phyloP scores from a whole-genome alignment of 2,329 filamentous ascomycete species.

The Exophiala alcalophila region DNA sequence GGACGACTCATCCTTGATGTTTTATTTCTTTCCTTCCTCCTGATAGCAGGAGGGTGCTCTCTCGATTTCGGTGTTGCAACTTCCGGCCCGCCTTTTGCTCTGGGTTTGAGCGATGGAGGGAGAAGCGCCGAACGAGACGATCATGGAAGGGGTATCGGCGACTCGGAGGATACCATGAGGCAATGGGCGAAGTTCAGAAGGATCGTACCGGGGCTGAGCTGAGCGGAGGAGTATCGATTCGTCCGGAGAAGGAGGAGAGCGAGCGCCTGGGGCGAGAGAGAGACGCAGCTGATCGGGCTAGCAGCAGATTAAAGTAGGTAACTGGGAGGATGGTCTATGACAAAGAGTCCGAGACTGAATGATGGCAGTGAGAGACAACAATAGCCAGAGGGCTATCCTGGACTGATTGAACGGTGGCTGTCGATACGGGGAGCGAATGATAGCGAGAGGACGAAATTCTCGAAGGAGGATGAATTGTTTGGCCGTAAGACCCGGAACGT shows the following conservation, averaged over 20 bases:
- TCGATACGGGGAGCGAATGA: slow-evolving; percentile 16
- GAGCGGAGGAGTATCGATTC: no score
- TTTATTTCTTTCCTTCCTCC: no score
- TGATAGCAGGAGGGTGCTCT: no score
- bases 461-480: slow-evolving; percentile 1
- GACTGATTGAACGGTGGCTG: no score
- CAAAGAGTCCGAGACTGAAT: background rate
- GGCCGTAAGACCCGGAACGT: no score
- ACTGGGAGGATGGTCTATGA: slow-evolving; percentile 1
- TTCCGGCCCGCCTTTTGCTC: background rate
- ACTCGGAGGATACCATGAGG: slow-evolving; percentile 1
- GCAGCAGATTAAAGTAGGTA: slow-evolving; percentile 6
- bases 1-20: slow-evolving; percentile 41
- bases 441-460: no score
- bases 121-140: slow-evolving; percentile 4
- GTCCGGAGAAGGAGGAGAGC: no score
- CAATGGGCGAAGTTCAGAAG: background rate
- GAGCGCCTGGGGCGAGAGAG: slow-evolving; percentile 3
- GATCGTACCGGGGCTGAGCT: slow-evolving; percentile 12
- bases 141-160: slow-evolving; percentile 8
- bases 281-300: slow-evolving; percentile 7
- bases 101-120: slow-evolving; percentile 1
- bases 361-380: slow-evolving; percentile 1
- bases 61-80: no score
- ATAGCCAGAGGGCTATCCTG: slow-evolving; percentile 5